Base-by-base conservation (phyloP, 371 early-diverging fungal species). In the Mucor indicus region DNA sequence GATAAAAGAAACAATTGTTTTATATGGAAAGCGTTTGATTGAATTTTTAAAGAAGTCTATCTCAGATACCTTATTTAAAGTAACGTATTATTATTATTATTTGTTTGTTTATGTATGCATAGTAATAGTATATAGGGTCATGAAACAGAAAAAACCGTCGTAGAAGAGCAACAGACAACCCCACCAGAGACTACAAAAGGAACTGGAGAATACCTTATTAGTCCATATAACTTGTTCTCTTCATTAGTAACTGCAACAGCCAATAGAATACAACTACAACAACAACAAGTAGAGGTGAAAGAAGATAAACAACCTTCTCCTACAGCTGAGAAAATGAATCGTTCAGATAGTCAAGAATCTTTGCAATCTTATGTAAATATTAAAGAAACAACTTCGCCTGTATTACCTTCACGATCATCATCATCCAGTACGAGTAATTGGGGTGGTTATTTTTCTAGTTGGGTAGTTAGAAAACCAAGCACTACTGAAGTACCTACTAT, bases 261-360 rank as follows among this genome's bases (percentile, higher is more conserved):
- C 5, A 48, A 23, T 38, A 25, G 31, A 48, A 40, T 46, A 9
- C 51, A 44, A 7, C 49, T 15, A 27, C 40, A 50, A 22, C 24
- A 48, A 2, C 46, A 47, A 4, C 38, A 23, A 20, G 36, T 36
- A 7, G 29, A 15, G 23, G 23, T 17, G 21, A 42, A 27, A 5
- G 53, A 52, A 16, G 35, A 47, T 22, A 32, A 27, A 12, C 33
- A 32, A 6, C 8, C 30, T 29, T 29, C 30, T 29, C 16, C 49
- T 23, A 22, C 39, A 32, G 2, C 8, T n/a, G 50, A 27, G 17
- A 11, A 10, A 9, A 21, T 42, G 4, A 24, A 57, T 17, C 53
- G 58, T 33, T 39, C 58, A 23, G 58, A 62, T 24, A 62, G 63
- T 21, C 50, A 53, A 33, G 63, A 62, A 25, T 62, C 63, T 10